phyloP scores from a whole-genome alignment of 2,329 filamentous ascomycete species.

The Colletotrichum eremochloae region DNA sequence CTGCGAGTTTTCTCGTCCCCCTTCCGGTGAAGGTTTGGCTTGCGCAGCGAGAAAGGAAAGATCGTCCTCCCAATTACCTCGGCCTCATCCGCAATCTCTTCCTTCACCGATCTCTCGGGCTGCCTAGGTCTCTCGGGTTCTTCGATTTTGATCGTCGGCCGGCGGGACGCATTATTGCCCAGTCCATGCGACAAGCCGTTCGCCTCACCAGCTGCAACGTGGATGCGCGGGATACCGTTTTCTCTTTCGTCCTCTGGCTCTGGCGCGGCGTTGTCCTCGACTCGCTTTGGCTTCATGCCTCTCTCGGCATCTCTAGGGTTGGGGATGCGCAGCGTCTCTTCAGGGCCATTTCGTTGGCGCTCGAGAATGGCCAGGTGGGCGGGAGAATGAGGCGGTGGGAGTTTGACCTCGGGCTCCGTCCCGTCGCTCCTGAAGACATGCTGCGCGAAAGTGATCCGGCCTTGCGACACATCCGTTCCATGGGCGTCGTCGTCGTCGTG shows the following conservation, averaged over 20 bases:
- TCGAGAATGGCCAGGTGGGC: slow-evolving; percentile 91
- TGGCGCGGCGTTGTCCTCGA: slow-evolving; percentile 54
- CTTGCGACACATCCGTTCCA: slow-evolving; percentile 26
- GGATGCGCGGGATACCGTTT: slow-evolving; percentile 46
- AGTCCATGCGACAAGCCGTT: slow-evolving; percentile 39
- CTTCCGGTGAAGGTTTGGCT: slow-evolving; percentile 55
- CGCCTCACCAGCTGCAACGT: slow-evolving; percentile 43
- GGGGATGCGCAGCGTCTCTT: slow-evolving; percentile 86
- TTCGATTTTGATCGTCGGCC: slow-evolving; percentile 75
- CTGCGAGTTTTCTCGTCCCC: slow-evolving; percentile 56
- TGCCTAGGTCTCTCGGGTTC: slow-evolving; percentile 66
- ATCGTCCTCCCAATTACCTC: slow-evolving; percentile 57
- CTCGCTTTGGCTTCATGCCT: slow-evolving; percentile 76
- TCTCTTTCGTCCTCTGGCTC: slow-evolving; percentile 53
- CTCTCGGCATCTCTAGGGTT: slow-evolving; percentile 91
- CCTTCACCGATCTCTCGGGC: slow-evolving; percentile 48
- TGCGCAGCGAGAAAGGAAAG: slow-evolving; percentile 59
- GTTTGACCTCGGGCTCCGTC: slow-evolving; percentile 62
- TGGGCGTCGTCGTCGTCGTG: slow-evolving; percentile 17
- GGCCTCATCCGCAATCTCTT: slow-evolving; percentile 58
- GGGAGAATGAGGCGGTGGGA: slow-evolving; percentile 68
- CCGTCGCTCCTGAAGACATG: slow-evolving; percentile 73
- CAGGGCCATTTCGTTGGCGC: slow-evolving; percentile 80
- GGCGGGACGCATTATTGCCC: slow-evolving; percentile 50
- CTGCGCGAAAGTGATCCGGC: slow-evolving; percentile 76